Conservation (phyloP, 805 yeast species). For the Kodamaea fukazawae region DNA sequence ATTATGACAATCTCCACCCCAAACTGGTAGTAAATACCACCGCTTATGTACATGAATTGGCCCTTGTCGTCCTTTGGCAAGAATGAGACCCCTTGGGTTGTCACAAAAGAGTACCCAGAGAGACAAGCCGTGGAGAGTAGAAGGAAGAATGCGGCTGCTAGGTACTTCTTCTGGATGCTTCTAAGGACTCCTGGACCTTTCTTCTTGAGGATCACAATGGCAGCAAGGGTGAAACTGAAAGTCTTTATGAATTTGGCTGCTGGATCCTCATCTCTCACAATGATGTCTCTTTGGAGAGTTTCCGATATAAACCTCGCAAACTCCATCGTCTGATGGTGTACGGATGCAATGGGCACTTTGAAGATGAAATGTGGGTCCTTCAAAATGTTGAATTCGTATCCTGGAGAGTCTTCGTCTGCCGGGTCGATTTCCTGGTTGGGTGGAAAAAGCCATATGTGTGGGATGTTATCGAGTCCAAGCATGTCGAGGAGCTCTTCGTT, state of each 20-base stretch:
- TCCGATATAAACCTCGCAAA: slow-evolving; percentile 55
- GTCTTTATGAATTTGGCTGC: slow-evolving; percentile 41
- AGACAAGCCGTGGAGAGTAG: slow-evolving; percentile 43
- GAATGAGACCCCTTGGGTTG: slow-evolving; percentile 61
- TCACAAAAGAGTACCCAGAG: slow-evolving; percentile 65
- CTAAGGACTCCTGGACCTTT: slow-evolving; percentile 32
- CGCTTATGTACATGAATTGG: slow-evolving; percentile 55
- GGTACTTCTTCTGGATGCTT: slow-evolving; percentile 19
- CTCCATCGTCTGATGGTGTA: slow-evolving; percentile 39
- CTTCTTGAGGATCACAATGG: slow-evolving; percentile 50
- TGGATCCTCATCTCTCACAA: slow-evolving; percentile 42
- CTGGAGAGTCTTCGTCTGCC: slow-evolving; percentile 19
- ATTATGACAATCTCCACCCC: slow-evolving; percentile 64
- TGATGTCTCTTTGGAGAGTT: slow-evolving; percentile 41
- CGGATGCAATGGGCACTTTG: slow-evolving; percentile 35
- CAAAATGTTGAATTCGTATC: slow-evolving; percentile 18
- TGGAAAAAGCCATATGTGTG: slow-evolving; percentile 68
- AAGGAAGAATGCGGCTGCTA: slow-evolving; percentile 35
- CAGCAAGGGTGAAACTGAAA: slow-evolving; percentile 43
- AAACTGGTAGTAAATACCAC: slow-evolving; percentile 66
- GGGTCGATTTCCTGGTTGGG: slow-evolving; percentile 32
- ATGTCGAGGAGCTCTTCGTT: slow-evolving; percentile 42
- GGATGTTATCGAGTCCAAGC: slow-evolving; percentile 50
- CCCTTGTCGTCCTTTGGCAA: slow-evolving; percentile 52
- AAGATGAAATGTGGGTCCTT: slow-evolving; percentile 32